Evolutionary conservation across 108 stramenopile species (phyloP), one percentile per base, ranked within the genome.

Genomic region (Cafeteria roenbergensis): DNA sequence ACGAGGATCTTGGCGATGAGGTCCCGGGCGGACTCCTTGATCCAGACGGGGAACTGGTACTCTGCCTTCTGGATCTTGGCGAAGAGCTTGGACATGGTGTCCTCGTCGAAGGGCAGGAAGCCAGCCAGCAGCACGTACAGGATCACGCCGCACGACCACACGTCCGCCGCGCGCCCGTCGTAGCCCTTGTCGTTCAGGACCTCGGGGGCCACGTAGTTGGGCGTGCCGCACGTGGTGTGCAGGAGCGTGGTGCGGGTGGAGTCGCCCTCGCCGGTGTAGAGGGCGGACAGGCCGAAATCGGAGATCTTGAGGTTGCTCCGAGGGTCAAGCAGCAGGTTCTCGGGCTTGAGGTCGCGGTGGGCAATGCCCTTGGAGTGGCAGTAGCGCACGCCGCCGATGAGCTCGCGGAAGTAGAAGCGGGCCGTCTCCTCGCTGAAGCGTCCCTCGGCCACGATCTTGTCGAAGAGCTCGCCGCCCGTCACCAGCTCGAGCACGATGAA

Each of bases 401-500:
- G 80, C 75, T 90, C 87, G 21, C 68, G 65, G 66, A 90, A 90
- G 72, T 87, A 90, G 59, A 71, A 79, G 36, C 86, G 71, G 26
- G 87, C 85, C 57, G 80, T 81, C 17, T 70, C 79, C 63, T 90
- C 89, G 22, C 58, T 71, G 64, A 88, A 85, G 6, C 76, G 51
- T 24, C 68, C 71, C 56, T 84, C 79, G 56, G 80, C 75, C 31
- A 86, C 88, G 54, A 88, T 85, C 57, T 76, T 66, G 51, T 89
- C 89, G 60, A 90, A 90, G 20, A 90, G 73, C 65, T 90, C 88
- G 14, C 89, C 87, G 26, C 89, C 89, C 27, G 86, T 87, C 36
- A 90, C 82, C 30, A 90, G 79, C 69, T 90, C 86, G 30, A 86
- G 70, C 17, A 95, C 89, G 33, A 95, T 73, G 71, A 93, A 95